Base-by-base conservation (phyloP, 1,284 basidiomycete species). In the Erythrobasidium hasegawianum region DNA sequence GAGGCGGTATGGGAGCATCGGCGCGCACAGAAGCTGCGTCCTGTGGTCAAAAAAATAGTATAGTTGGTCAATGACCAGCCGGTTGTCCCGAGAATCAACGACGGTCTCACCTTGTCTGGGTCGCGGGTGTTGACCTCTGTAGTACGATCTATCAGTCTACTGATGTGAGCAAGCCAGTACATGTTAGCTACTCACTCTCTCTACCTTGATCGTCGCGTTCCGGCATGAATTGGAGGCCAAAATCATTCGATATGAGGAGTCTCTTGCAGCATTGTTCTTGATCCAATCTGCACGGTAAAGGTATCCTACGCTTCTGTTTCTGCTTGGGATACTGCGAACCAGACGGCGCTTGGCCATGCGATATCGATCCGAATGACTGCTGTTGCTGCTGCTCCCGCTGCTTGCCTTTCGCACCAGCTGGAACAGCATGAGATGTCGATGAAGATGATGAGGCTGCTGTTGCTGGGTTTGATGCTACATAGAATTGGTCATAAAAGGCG, bases 11-110 rank as follows among this genome's bases (percentile, higher is more conserved):
- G 1, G 86, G 83, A 69, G 84, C 79, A 55, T 84, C 83, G 0
- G 90, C 85, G 56, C 89, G 83, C 7, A 89, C 87, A 38, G 90
- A 82, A 24, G 88, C 87, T 0, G 90, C 88, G 64, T 94, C 90
- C 64, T 84, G 84, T 59, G 29, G n/a, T n/a, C n/a, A n/a, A n/a
- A n/a, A n/a, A n/a, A n/a, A 39, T 26, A 2, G 40, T 38, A 16
- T 27, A 39, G 5, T 7, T 20, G 29, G 40, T 10, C 18, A 7
- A 14, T 16, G 20, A 29, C 40, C 18, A 24, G 43, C 43, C 43
- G 43, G 47, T 26, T 38, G 59, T 20, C 14, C n/a, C 20, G 22
- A 29, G 41, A 53, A 4, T 58, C 9, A 8, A 29, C n/a, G n/a
- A n/a, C 7, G 24, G 7, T 5, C 50, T 26, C 41, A 65, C 62